phyloP scores from a whole-genome alignment of 371 early-diverging fungal genomes.

The Phascolomyces articulosus region DNA sequence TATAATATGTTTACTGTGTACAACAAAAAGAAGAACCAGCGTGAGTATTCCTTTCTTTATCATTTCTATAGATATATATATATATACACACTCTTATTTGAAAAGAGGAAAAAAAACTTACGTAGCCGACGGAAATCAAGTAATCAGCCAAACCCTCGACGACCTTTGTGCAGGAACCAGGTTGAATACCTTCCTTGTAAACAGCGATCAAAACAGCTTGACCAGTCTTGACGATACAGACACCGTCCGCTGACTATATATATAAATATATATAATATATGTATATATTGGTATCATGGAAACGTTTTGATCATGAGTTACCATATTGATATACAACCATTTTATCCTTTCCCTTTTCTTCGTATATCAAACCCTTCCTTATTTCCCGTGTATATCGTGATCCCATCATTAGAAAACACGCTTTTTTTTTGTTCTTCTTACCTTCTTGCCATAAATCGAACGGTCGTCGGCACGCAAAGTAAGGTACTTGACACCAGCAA shows the following conservation, averaged over 20 bases:
- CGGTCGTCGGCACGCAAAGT: slow-evolving; percentile 68
- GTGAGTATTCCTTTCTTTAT: neutral
- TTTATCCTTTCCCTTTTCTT: neutral
- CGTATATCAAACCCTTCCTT: no score
- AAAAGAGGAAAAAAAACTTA: slow-evolving; percentile 35
- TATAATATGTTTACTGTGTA: neutral
- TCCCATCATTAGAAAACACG: no score
- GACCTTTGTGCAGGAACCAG: slow-evolving; percentile 77
- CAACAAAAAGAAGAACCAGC: neutral
- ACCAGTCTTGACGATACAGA: slow-evolving; percentile 80
- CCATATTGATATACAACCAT: no score
- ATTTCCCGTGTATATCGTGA: no score
- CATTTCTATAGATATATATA: no score
- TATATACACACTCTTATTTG: no score
- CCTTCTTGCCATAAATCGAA: slow-evolving; percentile 82
- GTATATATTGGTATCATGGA: no score
- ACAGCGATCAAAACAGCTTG: slow-evolving; percentile 79
- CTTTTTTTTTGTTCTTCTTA: slow-evolving; percentile 29
- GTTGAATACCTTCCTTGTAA: slow-evolving; percentile 69
- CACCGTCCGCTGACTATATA: slow-evolving; percentile 77
- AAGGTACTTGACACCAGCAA: slow-evolving; percentile 77
- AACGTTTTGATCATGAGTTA: no score
- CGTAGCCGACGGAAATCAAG: slow-evolving; percentile 72
- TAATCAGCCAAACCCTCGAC: slow-evolving; percentile 87
- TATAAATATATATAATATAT: no score